A percentile compares a stretch with the other conserved stretches of the same genome.
phyloP scores from a whole-genome alignment of 495 filamentous ascomycete genomes.

The Glarea lozoyensis region DNA sequence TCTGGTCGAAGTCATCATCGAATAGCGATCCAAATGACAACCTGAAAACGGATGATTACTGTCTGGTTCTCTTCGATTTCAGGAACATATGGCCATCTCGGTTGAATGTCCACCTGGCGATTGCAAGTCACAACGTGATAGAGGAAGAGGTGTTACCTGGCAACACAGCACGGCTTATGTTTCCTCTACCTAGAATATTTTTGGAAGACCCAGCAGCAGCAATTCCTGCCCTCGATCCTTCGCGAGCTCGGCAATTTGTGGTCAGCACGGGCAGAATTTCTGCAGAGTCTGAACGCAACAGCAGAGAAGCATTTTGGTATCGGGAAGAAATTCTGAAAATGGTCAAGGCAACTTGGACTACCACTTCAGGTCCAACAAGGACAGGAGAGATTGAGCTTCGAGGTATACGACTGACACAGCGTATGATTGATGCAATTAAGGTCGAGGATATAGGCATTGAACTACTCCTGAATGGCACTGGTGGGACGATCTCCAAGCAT shows the following conservation, averaged over 20 bases:
- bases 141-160: constrained; percentile 62
- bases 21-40: constrained; percentile 17
- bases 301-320: constrained; percentile 87
- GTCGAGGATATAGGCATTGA: constrained; percentile 72
- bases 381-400: constrained; percentile 68
- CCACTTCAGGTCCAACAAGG: constrained; percentile 39
- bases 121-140: constrained; percentile 13
- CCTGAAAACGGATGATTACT: constrained; percentile 49
- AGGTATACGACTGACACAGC: constrained; percentile 56
- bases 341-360: constrained; percentile 63
- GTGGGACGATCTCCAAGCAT: constrained; percentile 7
- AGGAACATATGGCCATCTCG: constrained; percentile 81
- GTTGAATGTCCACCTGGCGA: constrained; percentile 49
- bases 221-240: constrained; percentile 72
- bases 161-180: constrained; percentile 64
- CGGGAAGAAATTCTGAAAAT: constrained; percentile 71
- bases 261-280: constrained; percentile 71
- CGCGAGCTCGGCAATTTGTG: constrained; percentile 76
- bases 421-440: constrained; percentile 78
- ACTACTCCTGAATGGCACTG: constrained; percentile 38
- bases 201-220: constrained; percentile 65
- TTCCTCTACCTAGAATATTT: constrained; percentile 69
- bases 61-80: constrained; percentile 73
- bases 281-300: constrained; percentile 68
- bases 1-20: constrained; percentile 26